phyloP scores from a whole-genome alignment of 2,329 filamentous ascomycete genomes.

The Atkinsonella texensis region DNA sequence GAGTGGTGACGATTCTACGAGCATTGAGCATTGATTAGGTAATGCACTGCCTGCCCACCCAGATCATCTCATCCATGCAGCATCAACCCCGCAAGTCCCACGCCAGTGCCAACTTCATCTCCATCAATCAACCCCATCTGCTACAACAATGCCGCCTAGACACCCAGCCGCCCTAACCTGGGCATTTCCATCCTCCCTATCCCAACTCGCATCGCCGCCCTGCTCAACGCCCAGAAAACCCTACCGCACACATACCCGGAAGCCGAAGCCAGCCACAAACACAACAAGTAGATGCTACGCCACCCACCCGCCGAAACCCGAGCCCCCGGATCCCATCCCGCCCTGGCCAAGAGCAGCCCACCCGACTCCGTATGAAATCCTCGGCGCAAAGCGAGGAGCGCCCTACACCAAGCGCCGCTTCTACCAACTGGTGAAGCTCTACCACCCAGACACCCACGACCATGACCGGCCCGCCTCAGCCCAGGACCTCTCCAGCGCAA shows the following conservation, averaged over 20 bases:
- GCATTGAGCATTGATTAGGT: too few species aligned
- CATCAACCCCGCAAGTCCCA: too few species aligned
- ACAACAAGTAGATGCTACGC: slow-evolving; percentile 1
- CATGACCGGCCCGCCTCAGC: slow-evolving; percentile 16
- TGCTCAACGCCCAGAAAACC: background rate
- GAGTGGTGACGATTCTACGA: too few species aligned
- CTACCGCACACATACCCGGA: background rate
- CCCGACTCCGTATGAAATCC: slow-evolving; percentile 86
- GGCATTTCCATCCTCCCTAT: background rate
- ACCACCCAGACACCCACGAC: slow-evolving; percentile 68
- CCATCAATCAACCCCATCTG: background rate
- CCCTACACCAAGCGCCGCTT: slow-evolving; percentile 75
- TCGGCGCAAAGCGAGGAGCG: slow-evolving; percentile 44
- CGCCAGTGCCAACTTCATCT: background rate
- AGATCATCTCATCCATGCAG: too few species aligned
- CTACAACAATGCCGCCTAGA: background rate
- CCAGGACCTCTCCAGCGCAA: slow-evolving; percentile 32
- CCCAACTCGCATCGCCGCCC: background rate
- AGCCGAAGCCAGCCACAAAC: background rate
- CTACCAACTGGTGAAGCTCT: slow-evolving; percentile 87
- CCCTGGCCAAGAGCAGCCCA: slow-evolving; percentile 35
- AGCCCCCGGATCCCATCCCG: slow-evolving; percentile 5
- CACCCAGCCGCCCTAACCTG: background rate
- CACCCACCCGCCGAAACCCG: background rate
- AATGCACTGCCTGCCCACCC: too few species aligned